Evolutionary conservation across 1,139 yeast genomes (phyloP), one percentile per base, ranked within the genome.

Genomic region (Zhuliangozyma parablackwelliae): DNA sequence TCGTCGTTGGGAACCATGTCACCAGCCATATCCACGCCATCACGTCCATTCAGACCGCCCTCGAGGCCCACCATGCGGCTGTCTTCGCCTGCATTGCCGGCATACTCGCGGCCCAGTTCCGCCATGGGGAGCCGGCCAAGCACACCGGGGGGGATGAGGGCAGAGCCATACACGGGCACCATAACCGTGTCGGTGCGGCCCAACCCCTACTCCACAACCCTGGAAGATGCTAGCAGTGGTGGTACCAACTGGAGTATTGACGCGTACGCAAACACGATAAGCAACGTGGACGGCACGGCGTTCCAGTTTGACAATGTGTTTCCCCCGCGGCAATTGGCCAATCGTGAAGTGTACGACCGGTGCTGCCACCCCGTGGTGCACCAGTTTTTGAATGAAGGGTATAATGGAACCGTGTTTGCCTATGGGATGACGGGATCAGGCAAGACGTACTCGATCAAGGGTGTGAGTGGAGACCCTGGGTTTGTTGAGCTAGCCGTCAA

Each of bases 391-490:
- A 46, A 61, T 31, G 81, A 82, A 27, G 96, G 96, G 0, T 89
- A 67, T 56, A 88, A 89, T 53, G 95, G 92, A 8, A 90, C 96
- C 0, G 81, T 90, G 1, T 88, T 90, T 59, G 96, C 96, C 2
- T 88, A 89, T 54, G 95, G 96, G 34, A 86, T 86, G 90, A 88
- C 97, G 0, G 97, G 97, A 0, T 87, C 96, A 1, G 97, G 97
- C 26, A 90, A 90, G 57, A 90, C 97, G 0, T 84, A 78, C 54
- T 82, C 95, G 3, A 88, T 90, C 96, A 84, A 84, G 46, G 96
- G 96, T 26, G 66, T 73, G 10, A 67, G 63, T 0, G 48, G 55
- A 1, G 88, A 85, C 47, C 82, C 86, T 0, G 97, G 97, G 21
- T 74, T 89, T 40, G 87, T 89, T 31, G 83, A 85, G 21, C 65